Conservation (phyloP, 257 asterid genomes). For the Ilex asprella region DNA sequence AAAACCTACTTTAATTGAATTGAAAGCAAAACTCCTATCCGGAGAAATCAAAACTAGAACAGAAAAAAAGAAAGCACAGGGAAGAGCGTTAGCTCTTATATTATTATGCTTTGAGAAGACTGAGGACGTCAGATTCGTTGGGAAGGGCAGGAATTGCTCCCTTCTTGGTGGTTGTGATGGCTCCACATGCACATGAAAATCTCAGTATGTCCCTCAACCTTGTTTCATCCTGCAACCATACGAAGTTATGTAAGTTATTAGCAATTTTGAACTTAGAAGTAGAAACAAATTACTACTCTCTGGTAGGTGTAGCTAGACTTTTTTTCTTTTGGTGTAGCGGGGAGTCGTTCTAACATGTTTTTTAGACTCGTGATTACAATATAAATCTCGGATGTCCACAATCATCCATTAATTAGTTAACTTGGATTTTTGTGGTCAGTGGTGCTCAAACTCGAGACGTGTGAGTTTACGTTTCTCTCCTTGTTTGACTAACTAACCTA, state of each 20-base stretch:
- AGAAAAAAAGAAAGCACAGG: neutral
- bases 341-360: too few relatives aligned
- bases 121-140: conserved; percentile 40
- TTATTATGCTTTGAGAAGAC: conserved; percentile 26
- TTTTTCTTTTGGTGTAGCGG: too few relatives aligned
- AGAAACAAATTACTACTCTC: too few relatives aligned
- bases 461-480: too few relatives aligned
- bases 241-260: neutral
- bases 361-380: too few relatives aligned
- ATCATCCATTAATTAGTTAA: too few relatives aligned
- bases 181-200: conserved; percentile 92
- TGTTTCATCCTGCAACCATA: conserved; percentile 48
- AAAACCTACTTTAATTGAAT: neutral
- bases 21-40: neutral
- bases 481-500: too few relatives aligned
- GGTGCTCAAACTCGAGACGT: too few relatives aligned
- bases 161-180: conserved; percentile 86
- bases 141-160: conserved; percentile 99
- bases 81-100: neutral
- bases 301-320: too few relatives aligned
- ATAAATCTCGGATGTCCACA: too few relatives aligned
- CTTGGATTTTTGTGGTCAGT: too few relatives aligned
- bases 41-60: conserved; percentile 2
- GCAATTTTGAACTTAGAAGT: too few relatives aligned
- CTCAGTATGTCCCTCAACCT: conserved; percentile 65